Base-by-base conservation (phyloP, 2,329 filamentous ascomycete genomes). In the Colletotrichum acutatum region DNA sequence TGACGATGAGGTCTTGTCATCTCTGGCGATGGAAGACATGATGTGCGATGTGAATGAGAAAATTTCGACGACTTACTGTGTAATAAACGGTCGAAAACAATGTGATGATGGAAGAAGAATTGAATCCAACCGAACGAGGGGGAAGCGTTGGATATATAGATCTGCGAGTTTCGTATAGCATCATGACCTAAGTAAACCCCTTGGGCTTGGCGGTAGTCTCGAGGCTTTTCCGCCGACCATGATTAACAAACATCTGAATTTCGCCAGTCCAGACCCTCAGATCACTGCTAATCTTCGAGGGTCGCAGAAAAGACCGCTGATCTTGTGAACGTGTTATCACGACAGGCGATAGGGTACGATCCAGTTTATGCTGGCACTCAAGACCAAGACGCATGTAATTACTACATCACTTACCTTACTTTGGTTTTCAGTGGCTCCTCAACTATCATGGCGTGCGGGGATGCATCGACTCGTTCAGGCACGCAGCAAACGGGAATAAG, bases 1-100 rank as follows among this genome's bases (percentile, higher is more conserved):
- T 78, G 1, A 83, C 75, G 19, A 83, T 84, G 66, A 87, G 16
- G 56, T 37, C 24, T 65, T 42, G n/a, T 65, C 49, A 32, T 65
- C 62, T 54, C 30, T 65, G 49, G 52, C 52, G 34, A 54, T 28
- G 11, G 53, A 56, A 19, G 53, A 7, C 62, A 65, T 65, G 22
- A 32, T n/a, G 53, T 16, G 16, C 53, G 60, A 24, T 12, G 6
- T 53, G 1, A 3, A 16, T 16, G 22, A 24, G 9, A 26, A 16
- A 5, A 7, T 24, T n/a, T 2, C 1, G 12, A 5, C 8, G 16
- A 8, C 4, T 3, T 16, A 3, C 11, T 32, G 26, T 32, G 5
- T 52, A 8, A 19, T 22, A 22, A 8, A 49, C 22, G 19, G 3
- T 22, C 8, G 42, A 9, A n/a, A 22, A 22, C 19, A 9, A 49